Conservation (phyloP, 2,329 filamentous ascomycete genomes). For the Colletotrichum gloeosporioides region DNA sequence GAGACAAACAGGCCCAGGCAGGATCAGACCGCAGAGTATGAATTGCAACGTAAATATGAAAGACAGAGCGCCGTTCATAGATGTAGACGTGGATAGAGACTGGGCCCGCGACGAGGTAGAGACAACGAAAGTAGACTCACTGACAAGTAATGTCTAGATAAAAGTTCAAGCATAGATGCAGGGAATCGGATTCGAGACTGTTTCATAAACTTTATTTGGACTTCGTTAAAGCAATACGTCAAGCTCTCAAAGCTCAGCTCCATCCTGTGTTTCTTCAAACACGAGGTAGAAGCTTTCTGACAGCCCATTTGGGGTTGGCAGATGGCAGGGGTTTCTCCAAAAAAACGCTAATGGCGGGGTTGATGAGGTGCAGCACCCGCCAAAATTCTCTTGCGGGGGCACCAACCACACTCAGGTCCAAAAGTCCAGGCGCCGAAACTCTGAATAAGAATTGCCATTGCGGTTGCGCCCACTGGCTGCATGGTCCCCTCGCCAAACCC, state of each 20-base stretch:
- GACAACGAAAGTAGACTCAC: neutral
- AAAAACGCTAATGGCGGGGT: conserved; percentile 21
- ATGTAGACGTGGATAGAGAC: neutral
- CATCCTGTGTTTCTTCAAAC: neutral
- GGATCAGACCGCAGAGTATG: conserved; percentile 33
- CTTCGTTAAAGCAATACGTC: neutral
- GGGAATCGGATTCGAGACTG: neutral
- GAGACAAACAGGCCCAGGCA: conserved; percentile 34
- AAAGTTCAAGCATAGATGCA: neutral
- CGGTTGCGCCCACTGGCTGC: conserved; percentile 3
- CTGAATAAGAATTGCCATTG: conserved; percentile 16
- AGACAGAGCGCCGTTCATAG: neutral
- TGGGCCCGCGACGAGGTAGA: neutral
- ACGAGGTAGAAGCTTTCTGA: neutral
- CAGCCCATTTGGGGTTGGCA: neutral
- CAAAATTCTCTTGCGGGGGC: conserved; percentile 18
- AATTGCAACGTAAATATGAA: neutral
- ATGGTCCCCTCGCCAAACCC: neutral
- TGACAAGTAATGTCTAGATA: neutral
- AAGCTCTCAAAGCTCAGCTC: neutral
- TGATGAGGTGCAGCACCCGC: conserved; percentile 10
- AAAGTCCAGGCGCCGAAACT: conserved; percentile 6
- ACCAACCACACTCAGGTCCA: neutral
- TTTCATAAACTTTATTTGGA: neutral
- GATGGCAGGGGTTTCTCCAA: neutral